Base-by-base conservation (phyloP, 1,139 yeast species). In the Candida pseudocylindracea region DNA sequence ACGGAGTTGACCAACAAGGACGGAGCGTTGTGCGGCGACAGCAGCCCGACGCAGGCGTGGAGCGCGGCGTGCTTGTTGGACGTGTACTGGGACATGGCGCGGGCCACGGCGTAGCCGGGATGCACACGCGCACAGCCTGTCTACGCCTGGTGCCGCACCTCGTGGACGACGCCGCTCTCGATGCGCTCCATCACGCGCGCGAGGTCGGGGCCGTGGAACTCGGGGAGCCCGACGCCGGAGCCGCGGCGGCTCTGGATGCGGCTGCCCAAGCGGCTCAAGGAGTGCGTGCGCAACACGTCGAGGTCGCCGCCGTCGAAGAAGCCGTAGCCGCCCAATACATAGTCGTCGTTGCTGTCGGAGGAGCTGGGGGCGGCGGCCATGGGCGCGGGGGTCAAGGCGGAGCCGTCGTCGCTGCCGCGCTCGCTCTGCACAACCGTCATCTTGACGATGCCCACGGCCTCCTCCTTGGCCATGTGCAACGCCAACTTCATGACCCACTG, bases 1-100 rank as follows among this genome's bases (percentile, higher is more conserved):
- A 72, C 96, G 0, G 98, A 88, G 49, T 60, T 88, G 46, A 83
- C 96, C 7, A 83, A 88, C 48, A 80, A 78, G 50, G 73, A 76
- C 44, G 96, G 96, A 4, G 71, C 58, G 29, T 42, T 72, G 10
- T 88, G 96, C 50, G 45, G 51, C 11, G 98, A 88, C 49, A 79
- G 93, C 2, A 76, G 93, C 41, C 94, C 96, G 4, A 73, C 95
- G 0, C 98, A 88, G 50, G 96, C 96, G 0, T 88, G 98, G 98
- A 78, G 93, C 46, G 56, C 83, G 0, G 75, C 91, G 3, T 79
- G 94, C 44, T 54, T 88, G 38, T 54, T 88, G 33, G 96, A 88
- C 48, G 54, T 88, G 36, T 78, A 72, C 50, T 62, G 63, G 40
- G 93, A 81, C 45, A 49, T 69, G 30, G 66, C n/a, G n/a, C n/a